A percentile compares a stretch with the other conserved stretches of the same genome.
Evolutionary conservation across 805 yeast species (phyloP).

Genomic region (Scheffersomyces ergatensis): DNA sequence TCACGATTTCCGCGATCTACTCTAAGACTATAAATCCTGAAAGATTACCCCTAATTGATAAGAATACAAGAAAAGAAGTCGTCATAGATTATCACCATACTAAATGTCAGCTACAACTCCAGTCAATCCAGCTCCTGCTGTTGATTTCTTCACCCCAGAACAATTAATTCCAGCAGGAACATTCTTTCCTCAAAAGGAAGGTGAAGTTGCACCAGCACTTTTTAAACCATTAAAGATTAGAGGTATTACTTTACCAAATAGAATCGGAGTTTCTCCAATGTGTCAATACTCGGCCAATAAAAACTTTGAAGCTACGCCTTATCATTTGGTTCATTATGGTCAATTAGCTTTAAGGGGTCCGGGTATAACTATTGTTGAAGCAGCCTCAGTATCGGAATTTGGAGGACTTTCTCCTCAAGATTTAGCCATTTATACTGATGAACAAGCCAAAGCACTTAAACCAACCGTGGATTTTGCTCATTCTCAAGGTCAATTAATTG

Average conservation of each 20-base stretch:
- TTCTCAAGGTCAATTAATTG: slow-evolving; percentile 43
- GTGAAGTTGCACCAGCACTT: slow-evolving; percentile 28
- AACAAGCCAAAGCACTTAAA: slow-evolving; percentile 41
- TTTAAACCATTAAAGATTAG: slow-evolving; percentile 45
- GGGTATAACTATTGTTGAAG: slow-evolving; percentile 48
- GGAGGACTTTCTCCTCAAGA: slow-evolving; percentile 46
- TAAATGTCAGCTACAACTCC: slow-evolving; percentile 1
- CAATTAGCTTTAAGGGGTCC: slow-evolving; percentile 47
- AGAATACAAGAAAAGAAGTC: no score
- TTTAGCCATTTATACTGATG: slow-evolving; percentile 50
- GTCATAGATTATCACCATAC: no score
- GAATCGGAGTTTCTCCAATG: slow-evolving; percentile 59
- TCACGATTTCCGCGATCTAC: no score
- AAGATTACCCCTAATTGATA: no score
- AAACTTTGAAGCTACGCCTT: slow-evolving; percentile 42
- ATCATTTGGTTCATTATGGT: slow-evolving; percentile 51
- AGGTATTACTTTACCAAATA: slow-evolving; percentile 41
- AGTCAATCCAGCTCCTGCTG: slow-evolving; percentile 7
- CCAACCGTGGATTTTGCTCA: slow-evolving; percentile 46
- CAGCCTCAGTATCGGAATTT: slow-evolving; percentile 36
- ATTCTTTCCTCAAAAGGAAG: slow-evolving; percentile 14
- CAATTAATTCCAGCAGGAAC: slow-evolving; percentile 35
- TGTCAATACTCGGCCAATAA: slow-evolving; percentile 46
- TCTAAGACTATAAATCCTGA: no score
- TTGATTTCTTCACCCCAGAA: slow-evolving; percentile 24